phyloP scores from a whole-genome alignment of 2,329 filamentous ascomycete species.

The Nigrospora osmanthi region DNA sequence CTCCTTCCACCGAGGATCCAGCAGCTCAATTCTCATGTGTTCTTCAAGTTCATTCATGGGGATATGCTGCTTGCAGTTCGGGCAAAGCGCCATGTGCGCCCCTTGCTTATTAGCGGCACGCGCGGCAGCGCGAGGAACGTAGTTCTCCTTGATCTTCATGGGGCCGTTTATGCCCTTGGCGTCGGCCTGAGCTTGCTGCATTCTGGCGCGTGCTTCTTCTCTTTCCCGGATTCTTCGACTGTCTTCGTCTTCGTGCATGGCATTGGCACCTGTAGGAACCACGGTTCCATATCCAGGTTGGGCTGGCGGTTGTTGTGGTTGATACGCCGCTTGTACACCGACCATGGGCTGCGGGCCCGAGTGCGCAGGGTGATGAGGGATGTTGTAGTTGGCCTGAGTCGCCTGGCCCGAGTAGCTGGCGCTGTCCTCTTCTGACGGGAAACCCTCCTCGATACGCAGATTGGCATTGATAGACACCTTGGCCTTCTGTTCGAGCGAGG shows the following conservation, averaged over 20 bases:
- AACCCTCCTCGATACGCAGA: constrained; percentile 87
- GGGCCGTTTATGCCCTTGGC: constrained; percentile 59
- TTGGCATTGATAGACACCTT: constrained; percentile 77
- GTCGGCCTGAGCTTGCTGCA: constrained; percentile 72
- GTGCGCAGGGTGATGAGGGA: constrained; percentile 36
- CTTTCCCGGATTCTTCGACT: constrained; percentile 55
- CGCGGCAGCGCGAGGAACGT: constrained; percentile 76
- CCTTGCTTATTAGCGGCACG: constrained; percentile 59
- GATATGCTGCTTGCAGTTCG: constrained; percentile 88
- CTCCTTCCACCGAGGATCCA: constrained; percentile 93
- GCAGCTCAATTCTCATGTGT: constrained; percentile 89
- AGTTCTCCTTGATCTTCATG: constrained; percentile 91
- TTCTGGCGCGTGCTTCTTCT: constrained; percentile 50
- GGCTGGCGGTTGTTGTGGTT: constrained; percentile 29
- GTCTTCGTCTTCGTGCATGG: constrained; percentile 53
- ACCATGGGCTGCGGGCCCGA: constrained; percentile 19
- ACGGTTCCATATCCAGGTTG: constrained; percentile 23
- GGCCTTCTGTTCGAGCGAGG: constrained; percentile 91
- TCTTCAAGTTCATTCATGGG: constrained; percentile 81
- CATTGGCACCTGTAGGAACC: constrained; percentile 22
- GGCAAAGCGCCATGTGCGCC: constrained; percentile 68
- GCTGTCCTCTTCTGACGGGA: constrained; percentile 71
- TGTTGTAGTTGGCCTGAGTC: constrained; percentile 28
- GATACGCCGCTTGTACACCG: constrained; percentile 10
- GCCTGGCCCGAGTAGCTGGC: constrained; percentile 41